Base-by-base conservation (phyloP, 257 asterid species). In the Nicotiana tomentosiformis region DNA sequence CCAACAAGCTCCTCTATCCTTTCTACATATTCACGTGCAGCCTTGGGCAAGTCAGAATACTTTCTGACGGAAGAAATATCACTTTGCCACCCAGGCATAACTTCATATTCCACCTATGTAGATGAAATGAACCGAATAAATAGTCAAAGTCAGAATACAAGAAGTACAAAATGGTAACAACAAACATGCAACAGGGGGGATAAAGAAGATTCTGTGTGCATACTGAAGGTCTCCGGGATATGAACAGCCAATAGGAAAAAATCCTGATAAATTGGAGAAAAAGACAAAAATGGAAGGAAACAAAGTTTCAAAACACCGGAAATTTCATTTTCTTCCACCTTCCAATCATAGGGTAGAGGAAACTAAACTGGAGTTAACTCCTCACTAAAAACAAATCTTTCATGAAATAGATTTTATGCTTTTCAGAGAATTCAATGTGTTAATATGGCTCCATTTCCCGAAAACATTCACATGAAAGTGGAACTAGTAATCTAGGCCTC, bases 1-100 rank as follows among this genome's bases (percentile, higher is more conserved):
- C 98, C 98, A 5, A 90, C 94, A 1, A 92, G 90, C 84, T 94
- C 94, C 88, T 94, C 99, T 91, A 93, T 91, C 94, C 96, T 89
- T 86, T 93, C 95, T 18, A 96, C 92, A 32, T 93, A 96, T 64
- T 86, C 85, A 5, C 90, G 95, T 16, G 99, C 98, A 78, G 95
- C 91, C 89, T 85, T 87, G 16, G 99, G 99, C 85, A 96, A 87
- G 87, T 96, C 89, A 1, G 95, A 89, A 87, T 93, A 96, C 85
- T 90, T 91, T 84, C 98, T 88, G 66, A 92, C 69, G 15, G 91
- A 85, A 81, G 99, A 94, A 74, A 94, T 93, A 67, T 96, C 98
- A 49, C 83, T 78, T 80, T 90, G 89, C 98, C 98, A 96, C 60
- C 98, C 98, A 0, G 95, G 97, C 89, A 96, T 83, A 61, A 87